These are phyloP conservation scores for Zarea fungicola DNA, from an alignment of 2,329 filamentous ascomycete genomes.

Conservation along the genomic window DNA sequence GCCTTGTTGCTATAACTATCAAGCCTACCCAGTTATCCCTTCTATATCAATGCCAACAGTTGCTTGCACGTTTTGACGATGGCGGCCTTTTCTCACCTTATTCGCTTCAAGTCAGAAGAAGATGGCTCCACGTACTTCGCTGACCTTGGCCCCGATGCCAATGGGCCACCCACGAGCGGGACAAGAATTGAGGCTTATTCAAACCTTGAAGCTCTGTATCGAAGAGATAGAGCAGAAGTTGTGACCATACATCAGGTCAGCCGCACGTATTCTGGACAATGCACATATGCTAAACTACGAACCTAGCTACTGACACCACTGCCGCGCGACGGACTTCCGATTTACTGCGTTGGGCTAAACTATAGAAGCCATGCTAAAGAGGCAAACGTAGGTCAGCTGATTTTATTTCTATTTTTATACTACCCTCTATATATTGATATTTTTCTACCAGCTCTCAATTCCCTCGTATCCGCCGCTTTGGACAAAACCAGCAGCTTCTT, in stretches of 20 bases:
- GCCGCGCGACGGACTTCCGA: neutral
- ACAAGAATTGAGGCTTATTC: neutral
- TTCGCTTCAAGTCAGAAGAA: conserved; percentile 17
- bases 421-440: too few species aligned
- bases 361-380: conserved; percentile 22
- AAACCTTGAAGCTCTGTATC: too few species aligned
- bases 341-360: conserved; percentile 24
- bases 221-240: neutral
- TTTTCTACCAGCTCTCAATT: conserved; percentile 11
- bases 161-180: neutral
- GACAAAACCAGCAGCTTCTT: conserved; percentile 18
- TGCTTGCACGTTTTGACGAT: too few species aligned
- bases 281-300: neutral
- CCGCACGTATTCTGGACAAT: neutral
- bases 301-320: conserved; percentile 6
- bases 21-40: too few species aligned
- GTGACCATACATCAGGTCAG: neutral
- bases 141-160: conserved; percentile 15
- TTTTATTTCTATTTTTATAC: neutral
- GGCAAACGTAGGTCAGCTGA: conserved; percentile 12
- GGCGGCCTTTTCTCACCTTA: too few species aligned
- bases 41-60: too few species aligned
- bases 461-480: conserved; percentile 15
- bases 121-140: conserved; percentile 15
- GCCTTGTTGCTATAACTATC: too few species aligned